Percentiles rank a stretch among this genome's conserved stretches.
Conservation (phyloP, 768 basidiomycete genomes). For the Galerina marginata region DNA sequence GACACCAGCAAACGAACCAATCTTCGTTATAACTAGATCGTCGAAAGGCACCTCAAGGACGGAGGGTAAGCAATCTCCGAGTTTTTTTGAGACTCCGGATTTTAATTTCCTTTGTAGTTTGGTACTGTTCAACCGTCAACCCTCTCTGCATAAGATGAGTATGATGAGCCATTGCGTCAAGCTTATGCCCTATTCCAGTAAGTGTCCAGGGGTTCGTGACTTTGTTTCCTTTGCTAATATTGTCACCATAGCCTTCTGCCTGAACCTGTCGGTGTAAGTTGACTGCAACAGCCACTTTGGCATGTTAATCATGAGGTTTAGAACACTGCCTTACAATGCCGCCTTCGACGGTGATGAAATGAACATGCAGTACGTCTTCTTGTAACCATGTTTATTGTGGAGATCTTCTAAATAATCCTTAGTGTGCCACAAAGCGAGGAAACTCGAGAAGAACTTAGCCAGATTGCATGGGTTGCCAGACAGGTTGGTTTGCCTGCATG, state of each 20-base stretch:
- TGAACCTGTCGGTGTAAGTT: conserved; percentile 96
- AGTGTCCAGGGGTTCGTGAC: conserved; percentile 36
- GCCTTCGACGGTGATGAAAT: conserved; percentile 99
- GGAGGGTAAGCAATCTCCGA: conserved; percentile 79
- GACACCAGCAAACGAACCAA: conserved; percentile 98
- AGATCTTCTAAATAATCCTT: conserved; percentile 7
- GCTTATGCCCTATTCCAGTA: conserved; percentile 97
- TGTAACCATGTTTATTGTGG: background rate
- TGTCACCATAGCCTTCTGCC: conserved; percentile 76
- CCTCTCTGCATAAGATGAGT: conserved; percentile 99
- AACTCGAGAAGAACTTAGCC: conserved; percentile 95
- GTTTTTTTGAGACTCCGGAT: background rate
- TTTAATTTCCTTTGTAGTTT: conserved; percentile 50
- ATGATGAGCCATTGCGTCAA: conserved; percentile 99
- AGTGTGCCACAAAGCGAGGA: conserved; percentile 98
- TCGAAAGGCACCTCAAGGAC: conserved; percentile 96
- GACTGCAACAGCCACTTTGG: conserved; percentile 22
- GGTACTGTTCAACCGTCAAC: conserved; percentile 97
- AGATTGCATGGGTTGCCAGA: conserved; percentile 98
- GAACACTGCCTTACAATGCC: conserved; percentile 97
- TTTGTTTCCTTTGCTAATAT: conserved; percentile 13
- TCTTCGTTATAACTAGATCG: conserved; percentile 97
- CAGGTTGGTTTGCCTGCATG: conserved; percentile 59
- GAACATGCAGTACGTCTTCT: conserved; percentile 95
- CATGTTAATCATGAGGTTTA: conserved; percentile 39